Evolutionary conservation across 768 basidiomycete species (phyloP), one percentile per base, ranked within the genome.

Genomic region (Paxillus involutus): DNA sequence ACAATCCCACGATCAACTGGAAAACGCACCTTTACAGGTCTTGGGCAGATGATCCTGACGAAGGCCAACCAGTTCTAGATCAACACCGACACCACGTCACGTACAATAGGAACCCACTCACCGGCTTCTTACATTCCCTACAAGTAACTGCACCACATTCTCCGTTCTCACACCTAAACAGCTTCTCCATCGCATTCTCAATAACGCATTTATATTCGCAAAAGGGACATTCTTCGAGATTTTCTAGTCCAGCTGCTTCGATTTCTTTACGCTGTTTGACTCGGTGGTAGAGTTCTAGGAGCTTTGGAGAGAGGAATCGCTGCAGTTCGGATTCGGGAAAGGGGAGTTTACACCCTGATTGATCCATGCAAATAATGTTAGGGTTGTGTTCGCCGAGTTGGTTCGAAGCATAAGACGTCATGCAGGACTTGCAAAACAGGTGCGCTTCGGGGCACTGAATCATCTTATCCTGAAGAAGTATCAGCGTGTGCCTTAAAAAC

Each of bases 381-480:
- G 81, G 69, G 60, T 84, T 78, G 59, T 86, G 86, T 46, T 78
- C 72, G 42, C 84, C 86, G 11, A 95, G 79, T 30, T 83, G 76
- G 26, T 76, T 85, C 33, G 84, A 81, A 1, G 86, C 84, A 62
- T 93, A 89, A 3, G 78, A 71, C 1, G 71, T 80, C 70, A 91
- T 80, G 66, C 94, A 96, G 1, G 76, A 71, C 33, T 67, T 74
- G 69, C 94, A 96, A 73, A 96, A 97, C 3, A 94, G 80, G 66
- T 97, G 94, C 0, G 88, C 84, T 51, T 94, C 93, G 0, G 89
- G 85, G 62, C 94, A 96, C 71, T 95, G 93, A 2, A 91, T 78
- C 86, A 94, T 89, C 60, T 88, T 84, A 39, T 82, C 81, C 91
- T 95, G 62, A 11, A 41, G 52, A 21, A 10, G 45, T 37, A 24